Evolutionary conservation across 768 basidiomycete species (phyloP).

Genomic region (Psilocybe cubensis): DNA sequence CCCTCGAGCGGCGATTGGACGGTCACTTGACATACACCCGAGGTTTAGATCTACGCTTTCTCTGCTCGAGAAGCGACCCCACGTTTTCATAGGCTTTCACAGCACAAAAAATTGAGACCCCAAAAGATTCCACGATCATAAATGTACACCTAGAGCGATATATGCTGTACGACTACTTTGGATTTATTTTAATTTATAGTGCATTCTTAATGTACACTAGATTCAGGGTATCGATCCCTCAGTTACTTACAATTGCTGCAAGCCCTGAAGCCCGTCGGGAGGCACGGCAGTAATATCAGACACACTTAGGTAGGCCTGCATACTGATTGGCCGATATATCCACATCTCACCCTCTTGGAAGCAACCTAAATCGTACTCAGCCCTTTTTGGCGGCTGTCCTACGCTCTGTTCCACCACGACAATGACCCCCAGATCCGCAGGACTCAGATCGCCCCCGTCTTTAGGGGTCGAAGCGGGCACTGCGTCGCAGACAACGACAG

Average conservation of each 20-base stretch:
- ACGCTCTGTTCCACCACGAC: constrained; percentile 60
- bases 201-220: background rate
- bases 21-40: constrained; percentile 3
- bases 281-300: constrained; percentile 24
- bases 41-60: background rate
- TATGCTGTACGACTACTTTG: constrained; percentile 12
- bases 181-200: background rate
- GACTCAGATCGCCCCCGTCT: constrained; percentile 38
- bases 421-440: constrained; percentile 44
- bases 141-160: constrained; percentile 3
- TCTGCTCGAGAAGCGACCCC: background rate
- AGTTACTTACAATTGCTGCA: constrained; percentile 11
- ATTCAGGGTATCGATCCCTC: background rate
- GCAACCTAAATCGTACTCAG: constrained; percentile 44
- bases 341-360: constrained; percentile 57
- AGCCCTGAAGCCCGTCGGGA: constrained; percentile 18
- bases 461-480: constrained; percentile 30
- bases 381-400: constrained; percentile 39
- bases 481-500: constrained; percentile 47
- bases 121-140: constrained; percentile 6
- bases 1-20: constrained; percentile 1
- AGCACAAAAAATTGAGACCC: background rate
- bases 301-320: constrained; percentile 37
- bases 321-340: constrained; percentile 57
- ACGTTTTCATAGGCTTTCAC: background rate